Base-by-base conservation (phyloP, 2,329 filamentous ascomycete species). In the Trichoderma hamatum region DNA sequence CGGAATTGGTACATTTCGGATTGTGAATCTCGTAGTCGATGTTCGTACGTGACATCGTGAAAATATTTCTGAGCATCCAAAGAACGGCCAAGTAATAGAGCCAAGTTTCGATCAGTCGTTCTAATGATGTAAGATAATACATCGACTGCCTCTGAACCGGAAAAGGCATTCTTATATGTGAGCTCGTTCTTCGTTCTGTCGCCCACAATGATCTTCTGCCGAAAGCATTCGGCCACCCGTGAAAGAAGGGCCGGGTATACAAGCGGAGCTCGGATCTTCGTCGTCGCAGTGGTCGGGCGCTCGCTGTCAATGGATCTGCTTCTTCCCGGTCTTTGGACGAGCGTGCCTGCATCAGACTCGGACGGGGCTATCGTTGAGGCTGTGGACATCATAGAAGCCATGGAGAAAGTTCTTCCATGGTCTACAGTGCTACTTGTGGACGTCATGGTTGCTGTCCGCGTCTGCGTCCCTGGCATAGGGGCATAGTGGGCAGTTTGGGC, bases 31-130 rank as follows among this genome's bases (percentile, higher is more conserved):
- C 96, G 92, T 75, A 99, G 83, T 59, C 96, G 89, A 80, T 99
- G 96, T 75, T 97, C 95, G 80, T 99, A 99, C 0, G 95, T 97
- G 62, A 98, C 96, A 84, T 99, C 96, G 82, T 99, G 96, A 78
- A 99, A 99, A 82, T 97, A 97, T 79, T 98, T 98, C 78, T 99
- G 96, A 28, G 96, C 96, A 81, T 99, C 96, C 70, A 99, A 83
- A 52, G 96, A 94, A 77, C 96, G 89, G 71, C 96, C 96, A 19
- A 99, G 84, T 11, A 99, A 87, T 60, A 99, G 84, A 13, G 96
- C 96, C 70, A 99, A 84, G 78, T 99, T 99, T 70, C 96, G 89
- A 80, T 99, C 96, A 0, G 93, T 97, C 1, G 96, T 99, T 76
- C 96, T 92, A 80, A 99, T 98, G 73, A 99, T 98, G 77, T 96